phyloP scores from a whole-genome alignment of 2,329 filamentous ascomycete genomes.

The Ascocoryne sarcoides region DNA sequence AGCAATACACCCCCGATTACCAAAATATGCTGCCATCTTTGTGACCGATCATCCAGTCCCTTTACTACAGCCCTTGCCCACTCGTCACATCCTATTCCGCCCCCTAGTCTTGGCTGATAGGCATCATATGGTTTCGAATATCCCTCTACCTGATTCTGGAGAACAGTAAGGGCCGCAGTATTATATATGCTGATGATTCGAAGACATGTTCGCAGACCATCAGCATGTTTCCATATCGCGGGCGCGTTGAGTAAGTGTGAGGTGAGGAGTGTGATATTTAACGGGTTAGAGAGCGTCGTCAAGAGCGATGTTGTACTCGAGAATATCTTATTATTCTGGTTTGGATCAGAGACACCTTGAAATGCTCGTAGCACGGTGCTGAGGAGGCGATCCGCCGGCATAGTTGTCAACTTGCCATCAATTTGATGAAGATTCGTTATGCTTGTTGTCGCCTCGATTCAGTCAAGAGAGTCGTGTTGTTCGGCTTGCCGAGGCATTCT shows the following conservation, averaged over 20 bases:
- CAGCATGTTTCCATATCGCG: slow-evolving; percentile 45
- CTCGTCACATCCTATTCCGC: slow-evolving; percentile 39
- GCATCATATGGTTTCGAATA: slow-evolving; percentile 26
- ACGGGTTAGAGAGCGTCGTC: slow-evolving; percentile 48
- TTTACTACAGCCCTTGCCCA: slow-evolving; percentile 33
- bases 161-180: slow-evolving; percentile 34
- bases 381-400: slow-evolving; percentile 28
- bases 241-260: slow-evolving; percentile 49
- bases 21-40: slow-evolving; percentile 60
- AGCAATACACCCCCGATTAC: slow-evolving; percentile 52
- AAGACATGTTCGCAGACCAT: slow-evolving; percentile 42
- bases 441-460: too few species aligned
- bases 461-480: too few species aligned
- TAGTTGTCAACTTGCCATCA: slow-evolving; percentile 13
- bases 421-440: slow-evolving; percentile 6
- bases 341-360: slow-evolving; percentile 21
- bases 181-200: slow-evolving; percentile 49
- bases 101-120: slow-evolving; percentile 32
- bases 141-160: slow-evolving; percentile 27
- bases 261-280: slow-evolving; percentile 49
- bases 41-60: slow-evolving; percentile 44
- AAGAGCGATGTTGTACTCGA: slow-evolving; percentile 47
- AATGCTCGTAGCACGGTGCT: slow-evolving; percentile 27
- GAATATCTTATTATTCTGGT: slow-evolving; percentile 28
- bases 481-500: too few species aligned